phyloP scores from a whole-genome alignment of 2,329 filamentous ascomycete species.

The Arachnopeziza araneosa region DNA sequence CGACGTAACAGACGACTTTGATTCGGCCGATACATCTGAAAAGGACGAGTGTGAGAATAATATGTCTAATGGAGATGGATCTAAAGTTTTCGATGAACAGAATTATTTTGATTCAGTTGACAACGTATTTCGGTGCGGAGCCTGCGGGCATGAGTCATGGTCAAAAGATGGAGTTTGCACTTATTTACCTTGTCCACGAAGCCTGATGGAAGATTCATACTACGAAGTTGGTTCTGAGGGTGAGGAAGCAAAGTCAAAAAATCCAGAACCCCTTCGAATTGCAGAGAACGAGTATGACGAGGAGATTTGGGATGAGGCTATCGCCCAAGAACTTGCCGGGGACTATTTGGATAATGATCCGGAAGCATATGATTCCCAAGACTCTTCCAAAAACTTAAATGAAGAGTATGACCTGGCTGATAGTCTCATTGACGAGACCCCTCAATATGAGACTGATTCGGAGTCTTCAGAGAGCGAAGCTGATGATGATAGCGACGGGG shows the following conservation, averaged over 20 bases:
- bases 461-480: constrained; percentile 1
- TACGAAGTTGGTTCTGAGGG: neutral
- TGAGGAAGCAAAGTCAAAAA: neutral
- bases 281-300: constrained; percentile 7
- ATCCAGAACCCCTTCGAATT: constrained; percentile 1
- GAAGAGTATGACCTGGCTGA: constrained; percentile 23
- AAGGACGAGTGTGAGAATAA: neutral
- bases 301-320: constrained; percentile 2
- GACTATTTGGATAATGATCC: constrained; percentile 22
- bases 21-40: too few species aligned
- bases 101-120: constrained; percentile 5
- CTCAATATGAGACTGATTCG: constrained; percentile 4
- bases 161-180: constrained; percentile 17
- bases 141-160: constrained; percentile 24
- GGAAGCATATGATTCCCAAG: constrained; percentile 28
- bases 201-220: neutral
- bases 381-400: constrained; percentile 8
- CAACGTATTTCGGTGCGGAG: constrained; percentile 17
- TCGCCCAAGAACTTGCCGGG: constrained; percentile 4
- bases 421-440: constrained; percentile 23
- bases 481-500: constrained; percentile 11
- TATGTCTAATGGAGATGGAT: neutral
- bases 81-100: neutral
- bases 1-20: too few species aligned
- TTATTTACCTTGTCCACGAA: constrained; percentile 16